Conservation (phyloP, 2,329 filamentous ascomycete species). For the Penicillium sclerotiorum region DNA sequence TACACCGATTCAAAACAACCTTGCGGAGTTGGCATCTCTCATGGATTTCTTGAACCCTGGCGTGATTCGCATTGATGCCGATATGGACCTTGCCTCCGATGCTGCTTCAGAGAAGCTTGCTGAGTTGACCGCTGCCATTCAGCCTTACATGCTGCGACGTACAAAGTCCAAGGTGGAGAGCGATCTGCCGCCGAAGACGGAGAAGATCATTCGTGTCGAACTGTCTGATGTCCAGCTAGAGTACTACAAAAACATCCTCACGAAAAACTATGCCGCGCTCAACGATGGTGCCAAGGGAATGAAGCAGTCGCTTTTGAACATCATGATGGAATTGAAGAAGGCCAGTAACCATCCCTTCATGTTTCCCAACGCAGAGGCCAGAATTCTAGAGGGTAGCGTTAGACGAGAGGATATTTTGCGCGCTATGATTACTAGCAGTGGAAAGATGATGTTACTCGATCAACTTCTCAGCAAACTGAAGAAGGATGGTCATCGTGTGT, state of each 20-base stretch:
- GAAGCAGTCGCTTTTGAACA: slow-evolving; percentile 93
- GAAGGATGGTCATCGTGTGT: slow-evolving; percentile 88
- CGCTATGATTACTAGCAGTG: slow-evolving; percentile 91
- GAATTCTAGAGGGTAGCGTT: slow-evolving; percentile 76
- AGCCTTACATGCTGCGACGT: slow-evolving; percentile 90
- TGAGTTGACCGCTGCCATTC: slow-evolving; percentile 81
- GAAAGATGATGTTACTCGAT: slow-evolving; percentile 99
- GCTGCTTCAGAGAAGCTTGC: slow-evolving; percentile 85
- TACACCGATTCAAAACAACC: slow-evolving; percentile 95
- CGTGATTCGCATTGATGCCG: slow-evolving; percentile 84
- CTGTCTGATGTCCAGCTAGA: slow-evolving; percentile 94
- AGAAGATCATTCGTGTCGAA: slow-evolving; percentile 98
- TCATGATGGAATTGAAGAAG: slow-evolving; percentile 99
- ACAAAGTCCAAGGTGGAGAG: slow-evolving; percentile 98
- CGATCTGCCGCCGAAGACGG: slow-evolving; percentile 92
- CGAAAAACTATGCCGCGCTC: slow-evolving; percentile 90
- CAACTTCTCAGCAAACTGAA: slow-evolving; percentile 92
- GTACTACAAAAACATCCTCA: slow-evolving; percentile 98
- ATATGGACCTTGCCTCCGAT: slow-evolving; percentile 79
- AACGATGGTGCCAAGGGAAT: slow-evolving; percentile 88
- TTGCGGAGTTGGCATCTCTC: slow-evolving; percentile 86
- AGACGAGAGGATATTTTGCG: slow-evolving; percentile 89
- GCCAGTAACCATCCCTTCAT: slow-evolving; percentile 98
- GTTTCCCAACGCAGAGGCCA: slow-evolving; percentile 91
- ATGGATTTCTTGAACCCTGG: slow-evolving; percentile 98